Evolutionary conservation across 768 basidiomycete species (phyloP), one percentile per base, ranked within the genome.

Genomic region (Panellus pusillus): DNA sequence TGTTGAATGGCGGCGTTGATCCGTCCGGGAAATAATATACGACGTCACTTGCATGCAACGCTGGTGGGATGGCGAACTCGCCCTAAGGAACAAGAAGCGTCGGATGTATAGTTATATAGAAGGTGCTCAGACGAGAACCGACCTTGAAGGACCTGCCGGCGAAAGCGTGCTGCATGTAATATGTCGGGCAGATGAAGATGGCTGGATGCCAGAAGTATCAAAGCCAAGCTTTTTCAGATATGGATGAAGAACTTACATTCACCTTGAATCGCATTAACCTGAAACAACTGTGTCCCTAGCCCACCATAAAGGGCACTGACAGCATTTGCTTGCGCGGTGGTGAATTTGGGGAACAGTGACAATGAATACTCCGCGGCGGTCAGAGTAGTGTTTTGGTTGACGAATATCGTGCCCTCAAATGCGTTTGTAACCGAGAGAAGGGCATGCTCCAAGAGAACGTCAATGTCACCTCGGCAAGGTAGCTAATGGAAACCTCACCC

Each of bases 181-280:
- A 70, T 1, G 70, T 65, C 7, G 72, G 74, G 49, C 74, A 74
- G 24, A 68, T 59, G 51, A 74, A 65, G 27, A 71, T 70, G 1
- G 71, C 73, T 74, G 42, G 27, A 24, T 24, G 24, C 24, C 24
- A 24, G 24, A 13, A 12, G 36, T 14, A n/a, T 41, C 27, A 39
- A 3, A 8, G 8, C 15, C 39, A 3, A 1, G 14, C 1, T 18
- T 37, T 4, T 35, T 2, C 11, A 35, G 32, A 14, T 3, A 35
- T 11, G 2, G 9, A 8, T 7, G 2, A 27, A 31, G 15, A 27
- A 57, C 64, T 27, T 17, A 70, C 69, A 60, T 61, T 71, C 68
- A 3, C 66, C 66, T 60, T 63, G 60, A 20, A 68, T 61, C 0
- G 62, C 61, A 20, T 55, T 53, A 24, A 52, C 61, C 32, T 68